These are phyloP conservation scores for Lasiodiplodia citricola DNA, from an alignment of 2,329 filamentous ascomycete genomes.

Conservation along the genomic window DNA sequence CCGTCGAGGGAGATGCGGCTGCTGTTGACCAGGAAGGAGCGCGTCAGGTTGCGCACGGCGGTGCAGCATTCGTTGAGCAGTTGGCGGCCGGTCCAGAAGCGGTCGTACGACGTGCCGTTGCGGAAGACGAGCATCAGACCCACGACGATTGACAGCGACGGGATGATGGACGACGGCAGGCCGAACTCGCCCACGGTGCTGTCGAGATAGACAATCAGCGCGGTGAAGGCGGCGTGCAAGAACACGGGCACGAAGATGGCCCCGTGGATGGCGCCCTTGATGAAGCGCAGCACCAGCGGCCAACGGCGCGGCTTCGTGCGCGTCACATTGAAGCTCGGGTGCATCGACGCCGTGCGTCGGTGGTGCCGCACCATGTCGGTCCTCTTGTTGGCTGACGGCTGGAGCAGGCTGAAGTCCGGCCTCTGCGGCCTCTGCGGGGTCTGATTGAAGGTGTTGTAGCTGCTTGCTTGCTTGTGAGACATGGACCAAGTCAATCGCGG, in stretches of 20 bases:
- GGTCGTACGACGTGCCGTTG: constrained; percentile 67
- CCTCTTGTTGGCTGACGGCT: background rate
- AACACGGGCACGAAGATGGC: constrained; percentile 63
- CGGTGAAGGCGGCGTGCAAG: constrained; percentile 63
- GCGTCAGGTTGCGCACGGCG: constrained; percentile 63
- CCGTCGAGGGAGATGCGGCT: constrained; percentile 37
- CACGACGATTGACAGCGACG: constrained; percentile 68
- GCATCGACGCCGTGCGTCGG: constrained; percentile 44
- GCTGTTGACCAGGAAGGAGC: constrained; percentile 59
- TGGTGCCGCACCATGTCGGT: constrained; percentile 25
- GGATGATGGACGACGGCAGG: constrained; percentile 65
- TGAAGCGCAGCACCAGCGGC: constrained; percentile 68
- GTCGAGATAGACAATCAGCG: constrained; percentile 64
- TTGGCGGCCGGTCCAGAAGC: constrained; percentile 67
- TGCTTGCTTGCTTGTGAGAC: background rate
- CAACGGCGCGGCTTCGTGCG: constrained; percentile 59
- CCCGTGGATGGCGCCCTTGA: constrained; percentile 67
- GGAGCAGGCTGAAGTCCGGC: constrained; percentile 8
- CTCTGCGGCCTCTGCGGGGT: background rate
- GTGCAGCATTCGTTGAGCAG: constrained; percentile 63
- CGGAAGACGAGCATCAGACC: constrained; percentile 72
- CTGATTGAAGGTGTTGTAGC: constrained; percentile 8
- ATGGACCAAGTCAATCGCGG: background rate
- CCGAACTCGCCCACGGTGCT: constrained; percentile 57
- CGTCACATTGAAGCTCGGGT: constrained; percentile 51